Percentiles rank a stretch among this genome's conserved stretches.
Evolutionary conservation across 2,329 filamentous ascomycete genomes (phyloP).

Genomic region (Alternaria conjuncta): DNA sequence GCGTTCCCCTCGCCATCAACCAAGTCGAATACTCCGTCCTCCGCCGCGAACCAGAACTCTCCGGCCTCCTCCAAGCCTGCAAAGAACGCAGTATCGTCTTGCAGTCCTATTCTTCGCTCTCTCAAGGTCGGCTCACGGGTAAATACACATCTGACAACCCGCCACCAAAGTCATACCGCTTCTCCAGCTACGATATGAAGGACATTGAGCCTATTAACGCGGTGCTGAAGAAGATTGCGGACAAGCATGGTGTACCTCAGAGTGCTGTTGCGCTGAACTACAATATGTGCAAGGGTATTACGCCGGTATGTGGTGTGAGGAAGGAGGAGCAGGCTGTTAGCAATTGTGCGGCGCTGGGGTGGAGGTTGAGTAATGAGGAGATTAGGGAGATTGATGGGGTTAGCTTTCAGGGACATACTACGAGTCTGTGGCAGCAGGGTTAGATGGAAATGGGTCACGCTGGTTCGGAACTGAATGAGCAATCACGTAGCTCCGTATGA

Average conservation of each 20-base stretch:
- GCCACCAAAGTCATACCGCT: conserved; percentile 47
- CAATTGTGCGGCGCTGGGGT: conserved; percentile 50
- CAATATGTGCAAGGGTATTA: conserved; percentile 53
- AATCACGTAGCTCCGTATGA: no score
- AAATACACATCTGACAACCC: conserved; percentile 48
- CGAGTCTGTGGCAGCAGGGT: conserved; percentile 53
- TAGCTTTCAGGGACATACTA: conserved; percentile 32
- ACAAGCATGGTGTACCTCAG: conserved; percentile 41
- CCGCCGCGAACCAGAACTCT: conserved; percentile 50
- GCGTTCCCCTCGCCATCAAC: conserved; percentile 51
- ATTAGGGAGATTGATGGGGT: conserved; percentile 51
- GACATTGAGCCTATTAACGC: conserved; percentile 50
- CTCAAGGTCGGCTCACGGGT: conserved; percentile 39
- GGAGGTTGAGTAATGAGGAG: conserved; percentile 52
- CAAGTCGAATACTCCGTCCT: conserved; percentile 56
- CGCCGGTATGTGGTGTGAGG: conserved; percentile 53
- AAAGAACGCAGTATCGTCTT: conserved; percentile 51
- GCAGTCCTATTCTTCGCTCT: conserved; percentile 52
- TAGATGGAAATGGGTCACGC: conserved; percentile 12
- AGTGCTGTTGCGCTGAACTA: conserved; percentile 55
- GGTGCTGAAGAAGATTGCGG: conserved; percentile 46
- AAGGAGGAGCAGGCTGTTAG: conserved; percentile 51
- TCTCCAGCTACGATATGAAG: conserved; percentile 54
- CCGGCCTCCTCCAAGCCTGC: conserved; percentile 47
- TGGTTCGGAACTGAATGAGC: no score